Evolutionary conservation across 192 early-diverging fungal species (phyloP), one percentile per base, ranked within the genome.

Genomic region (Cladochytrium replicatum): DNA sequence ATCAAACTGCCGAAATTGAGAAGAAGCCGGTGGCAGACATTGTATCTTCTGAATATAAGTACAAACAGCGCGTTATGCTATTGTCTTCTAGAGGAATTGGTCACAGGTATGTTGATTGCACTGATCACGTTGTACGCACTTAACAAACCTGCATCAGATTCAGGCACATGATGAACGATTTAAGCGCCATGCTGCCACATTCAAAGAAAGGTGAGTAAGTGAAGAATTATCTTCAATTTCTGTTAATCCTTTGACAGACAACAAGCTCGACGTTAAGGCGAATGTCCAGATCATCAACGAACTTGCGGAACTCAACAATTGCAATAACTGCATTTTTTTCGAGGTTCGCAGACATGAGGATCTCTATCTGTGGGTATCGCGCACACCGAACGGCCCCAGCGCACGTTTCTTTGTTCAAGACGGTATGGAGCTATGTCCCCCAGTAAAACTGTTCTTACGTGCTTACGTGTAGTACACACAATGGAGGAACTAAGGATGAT

Each of bases 401-500:
- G 84, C 88, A 46, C 94, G 93, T 65, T 93, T 99, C 61, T 82
- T 87, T 34, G 88, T 99, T 34, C 86, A 89, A 59, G 95, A 93
- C 63, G 82, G 83, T 87, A 74, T 44, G 67, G 59, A 23, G 21
- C 17, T 7, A 13, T 42, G 26, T 2, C 24, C 9, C 32, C 37
- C 22, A 15, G 27, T 48, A 37, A 25, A 24, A 0, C 32, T 39
- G 15, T 1, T 41, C 26, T 44, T 58, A 15, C 11, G 38, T 53
- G 0, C 9, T 4, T 32, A 19, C 8, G 32, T 43, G 8, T 28
- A 86, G 85, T 99, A 48, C 95, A 99, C 63, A 99, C 95, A 22
- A 95, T 99, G 93, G 89, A 95, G 60, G 95, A 99, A 65, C 80
- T 99, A 27, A 88, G 89, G 46, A 88, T 99, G 86, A 93, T 89